phyloP scores from a whole-genome alignment of 2,329 filamentous ascomycete genomes.

The Penicillium sp. region DNA sequence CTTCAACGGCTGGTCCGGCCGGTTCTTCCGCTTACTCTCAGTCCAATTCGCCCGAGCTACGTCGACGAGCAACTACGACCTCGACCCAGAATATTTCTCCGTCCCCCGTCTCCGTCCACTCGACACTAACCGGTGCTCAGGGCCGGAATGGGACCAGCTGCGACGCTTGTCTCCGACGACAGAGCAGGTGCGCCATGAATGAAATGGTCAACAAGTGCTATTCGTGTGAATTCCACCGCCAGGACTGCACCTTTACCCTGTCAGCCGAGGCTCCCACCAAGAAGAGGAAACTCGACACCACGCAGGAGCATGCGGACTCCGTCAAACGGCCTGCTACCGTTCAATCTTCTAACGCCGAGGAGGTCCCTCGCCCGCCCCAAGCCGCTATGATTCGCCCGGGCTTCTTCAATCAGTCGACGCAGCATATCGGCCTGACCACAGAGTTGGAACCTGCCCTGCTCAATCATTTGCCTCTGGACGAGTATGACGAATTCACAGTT shows the following conservation, averaged over 20 bases:
- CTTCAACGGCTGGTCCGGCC: constrained; percentile 25
- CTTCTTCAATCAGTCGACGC: constrained; percentile 36
- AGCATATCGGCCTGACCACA: constrained; percentile 42
- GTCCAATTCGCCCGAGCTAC: constrained; percentile 23
- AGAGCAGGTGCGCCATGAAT: constrained; percentile 43
- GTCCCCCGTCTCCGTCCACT: constrained; percentile 21
- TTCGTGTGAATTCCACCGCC: constrained; percentile 43
- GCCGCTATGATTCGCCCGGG: constrained; percentile 28
- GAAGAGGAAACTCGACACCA: constrained; percentile 40
- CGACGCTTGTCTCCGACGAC: constrained; percentile 41
- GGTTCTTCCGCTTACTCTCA: constrained; percentile 23
- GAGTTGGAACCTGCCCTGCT: constrained; percentile 40
- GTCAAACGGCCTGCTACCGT: constrained; percentile 33
- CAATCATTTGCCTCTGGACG: constrained; percentile 38
- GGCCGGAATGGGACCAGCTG: constrained; percentile 38
- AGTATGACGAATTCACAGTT: constrained; percentile 38
- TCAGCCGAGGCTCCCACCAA: constrained; percentile 29
- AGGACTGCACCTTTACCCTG: constrained; percentile 42
- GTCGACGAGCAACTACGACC: constrained; percentile 19
- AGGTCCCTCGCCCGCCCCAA: constrained; percentile 9
- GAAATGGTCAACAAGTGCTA: constrained; percentile 43
- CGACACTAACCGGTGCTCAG: constrained; percentile 25
- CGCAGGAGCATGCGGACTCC: constrained; percentile 25
- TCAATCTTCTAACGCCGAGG: constrained; percentile 3
- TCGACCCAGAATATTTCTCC: constrained; percentile 24